Evolutionary conservation across 2,329 filamentous ascomycete genomes (phyloP), one percentile per base, ranked within the genome.

Genomic region (Paradendryphiella salina): DNA sequence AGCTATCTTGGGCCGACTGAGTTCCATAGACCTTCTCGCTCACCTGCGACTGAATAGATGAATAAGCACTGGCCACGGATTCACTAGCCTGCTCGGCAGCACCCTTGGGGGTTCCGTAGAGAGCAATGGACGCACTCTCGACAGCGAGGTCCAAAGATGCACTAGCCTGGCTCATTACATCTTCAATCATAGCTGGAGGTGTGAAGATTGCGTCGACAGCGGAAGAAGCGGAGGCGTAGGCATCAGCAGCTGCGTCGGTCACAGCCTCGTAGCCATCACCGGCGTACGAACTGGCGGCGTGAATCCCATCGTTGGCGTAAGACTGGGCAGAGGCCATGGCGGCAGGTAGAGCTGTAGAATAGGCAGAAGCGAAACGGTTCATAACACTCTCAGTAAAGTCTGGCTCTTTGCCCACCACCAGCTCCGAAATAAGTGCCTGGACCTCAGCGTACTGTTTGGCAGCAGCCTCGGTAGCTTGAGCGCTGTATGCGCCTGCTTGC

Each of bases 311-410:
- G 43, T 75, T 78, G 9, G 79, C 79, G 41, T 80, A 79, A 50
- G 79, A 83, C 8, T 76, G 82, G 17, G 77, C 80, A 3, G 80
- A 80, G 0, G 80, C 77, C 9, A 78, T 79, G 6, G 80, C 76
- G 0, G 79, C 84, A 0, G 83, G 79, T 1, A 82, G 75, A 1
- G 85, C 87, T 0, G 85, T 89, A 18, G 84, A 83, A 65, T 93
- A 94, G 0, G 85, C 88, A 3, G 82, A 85, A 48, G 83, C 82
- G 10, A 96, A 79, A 43, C 87, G 83, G 44, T 78, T 84, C 73
- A 90, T 84, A 3, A 93, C 87, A 52, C 88, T 91, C 65, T 95
- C 88, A 0, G 87, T 91, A 64, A 90, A 95, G 11, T 85, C 84
- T 0, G 89, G 86, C 67, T 95, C 90, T 70, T 87, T 90, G 45